phyloP scores from a whole-genome alignment of 2,329 filamentous ascomycete genomes.

The Metarhizium anisopliae region DNA sequence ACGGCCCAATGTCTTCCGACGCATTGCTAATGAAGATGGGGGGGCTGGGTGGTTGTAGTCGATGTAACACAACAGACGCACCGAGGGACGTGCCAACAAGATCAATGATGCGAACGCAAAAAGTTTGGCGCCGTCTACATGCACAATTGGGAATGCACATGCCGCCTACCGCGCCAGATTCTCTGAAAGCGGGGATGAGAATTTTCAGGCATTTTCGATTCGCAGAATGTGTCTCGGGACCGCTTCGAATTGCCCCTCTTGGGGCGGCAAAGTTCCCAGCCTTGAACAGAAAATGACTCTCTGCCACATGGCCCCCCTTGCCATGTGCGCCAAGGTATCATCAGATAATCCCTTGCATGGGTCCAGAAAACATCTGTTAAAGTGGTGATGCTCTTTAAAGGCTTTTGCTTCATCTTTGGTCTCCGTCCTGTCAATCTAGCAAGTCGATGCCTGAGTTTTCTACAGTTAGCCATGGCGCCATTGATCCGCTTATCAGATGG shows the following conservation, averaged over 20 bases:
- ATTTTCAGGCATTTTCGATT: no score
- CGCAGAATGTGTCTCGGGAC: neutral
- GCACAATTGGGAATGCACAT: neutral
- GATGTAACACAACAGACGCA: no score
- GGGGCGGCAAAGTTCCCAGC: neutral
- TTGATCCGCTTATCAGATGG: constrained; percentile 7
- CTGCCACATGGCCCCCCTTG: neutral
- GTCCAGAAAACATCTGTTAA: neutral
- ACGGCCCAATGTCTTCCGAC: no score
- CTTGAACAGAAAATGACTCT: neutral
- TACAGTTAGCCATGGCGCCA: neutral
- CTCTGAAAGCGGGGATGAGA: neutral
- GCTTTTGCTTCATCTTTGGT: neutral
- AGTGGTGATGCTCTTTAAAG: neutral
- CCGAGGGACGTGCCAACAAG: no score
- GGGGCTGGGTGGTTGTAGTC: no score
- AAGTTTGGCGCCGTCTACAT: neutral
- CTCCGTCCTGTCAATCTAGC: neutral
- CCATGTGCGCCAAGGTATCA: no score
- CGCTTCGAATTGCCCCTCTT: neutral
- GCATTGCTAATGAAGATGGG: no score
- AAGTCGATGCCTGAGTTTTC: neutral
- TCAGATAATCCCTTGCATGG: no score
- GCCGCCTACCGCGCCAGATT: neutral
- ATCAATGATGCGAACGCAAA: no score